A percentile compares a stretch with the other conserved stretches of the same genome.
phyloP scores from a whole-genome alignment of 2,329 filamentous ascomycete species.

The Basipetospora sp. region DNA sequence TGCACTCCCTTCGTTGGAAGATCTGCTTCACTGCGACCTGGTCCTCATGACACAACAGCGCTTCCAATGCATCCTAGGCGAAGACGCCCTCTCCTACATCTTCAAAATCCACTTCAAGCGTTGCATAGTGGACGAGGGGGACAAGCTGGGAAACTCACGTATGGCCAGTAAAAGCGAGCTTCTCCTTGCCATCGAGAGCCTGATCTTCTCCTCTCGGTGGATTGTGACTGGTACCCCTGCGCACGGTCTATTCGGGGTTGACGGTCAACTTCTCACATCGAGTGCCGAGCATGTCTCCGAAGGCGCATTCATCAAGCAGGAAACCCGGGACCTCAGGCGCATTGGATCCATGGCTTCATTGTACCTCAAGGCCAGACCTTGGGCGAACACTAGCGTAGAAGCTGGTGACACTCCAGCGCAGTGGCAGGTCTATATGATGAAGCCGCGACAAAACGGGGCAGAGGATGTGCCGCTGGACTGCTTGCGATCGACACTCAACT shows the following conservation, averaged over 20 bases:
- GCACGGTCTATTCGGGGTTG: slow-evolving; percentile 61
- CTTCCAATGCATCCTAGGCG: no score
- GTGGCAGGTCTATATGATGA: slow-evolving; percentile 61
- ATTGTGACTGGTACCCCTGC: slow-evolving; percentile 84
- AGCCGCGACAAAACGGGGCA: slow-evolving; percentile 31
- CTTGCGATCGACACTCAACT: slow-evolving; percentile 56
- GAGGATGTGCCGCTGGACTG: slow-evolving; percentile 28
- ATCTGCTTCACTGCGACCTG: slow-evolving; percentile 58
- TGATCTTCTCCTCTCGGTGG: slow-evolving; percentile 64
- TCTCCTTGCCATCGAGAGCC: slow-evolving; percentile 33
- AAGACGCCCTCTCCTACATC: no score
- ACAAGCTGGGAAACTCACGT: slow-evolving; percentile 58
- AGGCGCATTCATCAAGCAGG: slow-evolving; percentile 24
- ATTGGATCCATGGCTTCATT: slow-evolving; percentile 50
- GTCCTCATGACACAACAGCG: no score
- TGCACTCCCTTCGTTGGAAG: no score
- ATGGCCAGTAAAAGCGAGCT: slow-evolving; percentile 40
- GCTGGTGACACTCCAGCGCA: slow-evolving; percentile 44
- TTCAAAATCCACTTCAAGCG: slow-evolving; percentile 68
- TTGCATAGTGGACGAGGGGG: slow-evolving; percentile 84
- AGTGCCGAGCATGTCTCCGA: background rate
- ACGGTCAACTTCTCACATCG: background rate
- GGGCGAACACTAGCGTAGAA: slow-evolving; percentile 47
- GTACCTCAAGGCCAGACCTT: slow-evolving; percentile 65
- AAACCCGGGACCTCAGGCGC: slow-evolving; percentile 50